Evolutionary conservation across 176 grass and related monocot genomes (phyloP).

Genomic region (Typha latifolia): DNA sequence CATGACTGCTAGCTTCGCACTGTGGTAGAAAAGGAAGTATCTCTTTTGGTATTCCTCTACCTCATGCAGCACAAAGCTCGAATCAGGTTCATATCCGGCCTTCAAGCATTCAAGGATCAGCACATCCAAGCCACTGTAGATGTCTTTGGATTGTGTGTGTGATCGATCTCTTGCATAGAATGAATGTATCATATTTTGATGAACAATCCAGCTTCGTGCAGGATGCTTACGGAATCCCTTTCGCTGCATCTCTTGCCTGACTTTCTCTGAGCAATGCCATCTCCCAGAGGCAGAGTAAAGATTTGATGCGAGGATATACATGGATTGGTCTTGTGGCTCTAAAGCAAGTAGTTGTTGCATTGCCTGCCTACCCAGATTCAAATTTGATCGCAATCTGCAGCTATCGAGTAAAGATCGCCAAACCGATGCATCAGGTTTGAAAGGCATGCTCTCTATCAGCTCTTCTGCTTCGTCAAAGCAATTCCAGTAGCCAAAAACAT

Average conservation of each 20-base stretch:
- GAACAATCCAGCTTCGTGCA: constrained; percentile 52
- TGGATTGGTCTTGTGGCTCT: constrained; percentile 45
- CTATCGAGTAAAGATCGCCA: constrained; percentile 63
- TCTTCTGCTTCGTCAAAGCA: constrained; percentile 45
- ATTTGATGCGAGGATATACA: constrained; percentile 42
- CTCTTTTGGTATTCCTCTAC: constrained; percentile 69
- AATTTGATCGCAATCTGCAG: constrained; percentile 31
- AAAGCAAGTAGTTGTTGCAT: constrained; percentile 33
- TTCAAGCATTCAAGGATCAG: constrained; percentile 57
- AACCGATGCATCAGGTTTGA: constrained; percentile 36
- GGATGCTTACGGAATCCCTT: constrained; percentile 54
- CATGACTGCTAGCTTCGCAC: constrained; percentile 47
- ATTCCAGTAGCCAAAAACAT: constrained; percentile 49
- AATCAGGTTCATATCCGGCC: constrained; percentile 55
- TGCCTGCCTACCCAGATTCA: constrained; percentile 23
- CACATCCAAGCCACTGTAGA: constrained; percentile 53
- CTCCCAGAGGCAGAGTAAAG: constrained; percentile 49
- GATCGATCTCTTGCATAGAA: constrained; percentile 61
- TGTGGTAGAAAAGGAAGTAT: constrained; percentile 70
- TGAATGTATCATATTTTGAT: constrained; percentile 33
- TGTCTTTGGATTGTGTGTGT: constrained; percentile 51
- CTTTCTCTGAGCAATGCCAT: constrained; percentile 50
- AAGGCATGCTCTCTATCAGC: constrained; percentile 39
- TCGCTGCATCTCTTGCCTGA: constrained; percentile 43
- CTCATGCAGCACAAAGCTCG: constrained; percentile 58